Evolutionary conservation across 208 protist species (phyloP).

Genomic region (Trypanosoma boissoni): DNA sequence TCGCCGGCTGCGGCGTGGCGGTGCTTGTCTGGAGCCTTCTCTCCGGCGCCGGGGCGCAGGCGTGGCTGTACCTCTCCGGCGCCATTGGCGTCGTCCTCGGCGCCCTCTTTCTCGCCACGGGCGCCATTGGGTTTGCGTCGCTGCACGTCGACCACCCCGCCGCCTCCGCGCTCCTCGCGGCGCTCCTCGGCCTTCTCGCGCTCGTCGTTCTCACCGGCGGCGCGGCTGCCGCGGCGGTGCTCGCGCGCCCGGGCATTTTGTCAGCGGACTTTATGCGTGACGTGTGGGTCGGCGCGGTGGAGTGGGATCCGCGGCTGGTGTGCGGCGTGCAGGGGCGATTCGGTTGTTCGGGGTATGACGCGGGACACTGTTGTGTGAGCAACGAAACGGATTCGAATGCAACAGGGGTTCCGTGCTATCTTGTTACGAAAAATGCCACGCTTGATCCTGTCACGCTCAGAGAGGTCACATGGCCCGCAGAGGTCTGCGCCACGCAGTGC

Average conservation of each 20-base stretch:
- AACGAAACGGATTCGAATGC: slow-evolving; percentile 3
- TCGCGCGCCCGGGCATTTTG: slow-evolving; percentile 1
- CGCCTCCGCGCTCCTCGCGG: background rate
- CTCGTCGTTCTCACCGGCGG: slow-evolving; percentile 22
- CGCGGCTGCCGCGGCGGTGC: background rate
- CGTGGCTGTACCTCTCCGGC: background rate
- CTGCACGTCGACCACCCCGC: slow-evolving; percentile 5
- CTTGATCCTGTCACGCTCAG: slow-evolving; percentile 29
- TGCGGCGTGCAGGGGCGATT: slow-evolving; percentile 37
- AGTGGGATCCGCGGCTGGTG: slow-evolving; percentile 12
- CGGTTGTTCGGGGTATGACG: slow-evolving; percentile 46
- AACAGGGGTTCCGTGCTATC: slow-evolving; percentile 27
- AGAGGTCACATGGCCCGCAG: slow-evolving; percentile 30
- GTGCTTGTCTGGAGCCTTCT: too few species aligned
- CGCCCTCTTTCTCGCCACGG: slow-evolving; percentile 5
- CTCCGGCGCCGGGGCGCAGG: background rate
- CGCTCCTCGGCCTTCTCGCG: slow-evolving; percentile 10
- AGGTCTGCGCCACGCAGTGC: slow-evolving; percentile 31
- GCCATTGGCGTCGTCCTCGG: slow-evolving; percentile 17
- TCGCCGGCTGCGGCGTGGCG: slow-evolving; percentile 4
- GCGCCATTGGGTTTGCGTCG: too few species aligned
- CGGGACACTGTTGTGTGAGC: slow-evolving; percentile 37
- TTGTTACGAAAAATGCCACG: slow-evolving; percentile 31
- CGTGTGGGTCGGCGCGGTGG: slow-evolving; percentile 30
- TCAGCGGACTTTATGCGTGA: slow-evolving; percentile 6